These are phyloP conservation scores for Entoloma clypeatum DNA, from an alignment of 1,284 basidiomycete species.

Conservation along the genomic window DNA sequence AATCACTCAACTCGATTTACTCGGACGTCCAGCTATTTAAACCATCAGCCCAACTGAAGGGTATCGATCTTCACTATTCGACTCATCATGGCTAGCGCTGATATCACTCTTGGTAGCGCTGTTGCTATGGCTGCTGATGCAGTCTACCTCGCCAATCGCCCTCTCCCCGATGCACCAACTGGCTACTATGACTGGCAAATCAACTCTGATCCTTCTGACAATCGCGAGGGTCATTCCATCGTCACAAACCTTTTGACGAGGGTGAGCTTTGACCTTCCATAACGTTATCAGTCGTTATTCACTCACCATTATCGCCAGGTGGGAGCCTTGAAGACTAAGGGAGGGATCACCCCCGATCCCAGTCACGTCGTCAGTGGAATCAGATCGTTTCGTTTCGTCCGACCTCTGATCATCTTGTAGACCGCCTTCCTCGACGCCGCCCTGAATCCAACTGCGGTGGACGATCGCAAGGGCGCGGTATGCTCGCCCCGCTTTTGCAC, in stretches of 20 bases:
- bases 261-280: too few relatives aligned
- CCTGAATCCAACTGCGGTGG: conserved; percentile 28
- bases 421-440: conserved; percentile 28
- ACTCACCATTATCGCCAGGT: too few relatives aligned
- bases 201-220: conserved; percentile 4
- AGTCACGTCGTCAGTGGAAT: too few relatives aligned
- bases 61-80: too few relatives aligned
- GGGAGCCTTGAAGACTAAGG: too few relatives aligned
- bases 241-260: conserved; percentile 15
- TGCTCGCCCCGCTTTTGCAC: conserved; percentile 7
- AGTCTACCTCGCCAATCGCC: conserved; percentile 8
- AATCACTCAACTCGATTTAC: too few relatives aligned
- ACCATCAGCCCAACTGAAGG: too few relatives aligned
- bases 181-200: conserved; percentile 18
- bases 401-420: too few relatives aligned
- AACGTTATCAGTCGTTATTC: too few relatives aligned
- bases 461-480: conserved; percentile 34
- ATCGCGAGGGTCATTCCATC: conserved; percentile 10
- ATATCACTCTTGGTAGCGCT: conserved; percentile 9
- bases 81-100: conserved; percentile 6
- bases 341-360: too few relatives aligned
- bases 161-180: conserved; percentile 15
- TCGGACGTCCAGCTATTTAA: too few relatives aligned
- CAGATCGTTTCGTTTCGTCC: too few relatives aligned
- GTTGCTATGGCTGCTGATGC: conserved; percentile 12